Evolutionary conservation across 441 rosid genomes (phyloP), one percentile per base, ranked within the genome.

Genomic region (Biscutella laevigata): DNA sequence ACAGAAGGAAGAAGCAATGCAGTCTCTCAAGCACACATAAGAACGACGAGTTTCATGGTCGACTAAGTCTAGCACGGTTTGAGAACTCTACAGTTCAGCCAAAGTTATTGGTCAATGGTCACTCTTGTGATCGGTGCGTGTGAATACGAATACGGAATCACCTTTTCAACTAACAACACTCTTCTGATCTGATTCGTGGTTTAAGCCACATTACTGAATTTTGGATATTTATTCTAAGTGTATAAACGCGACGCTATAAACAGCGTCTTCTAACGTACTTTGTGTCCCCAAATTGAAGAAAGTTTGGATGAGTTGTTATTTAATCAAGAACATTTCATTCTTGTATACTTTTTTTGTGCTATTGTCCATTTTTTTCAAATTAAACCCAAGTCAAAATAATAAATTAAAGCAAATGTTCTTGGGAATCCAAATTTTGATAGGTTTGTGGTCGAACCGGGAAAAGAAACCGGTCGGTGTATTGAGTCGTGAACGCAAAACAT

Each of bases 1-100:
- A 76, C 47, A 71, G 60, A 52, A 72, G 89, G 75, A 81, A 71
- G 70, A 58, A 57, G 62, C 78, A 70, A 24, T 37, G 65, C 32
- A 39, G 35, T 24, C 12, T 62, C 20, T 54, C 59, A 38, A 53
- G 36, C 4, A 65, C 64, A 38, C 51, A 64, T 32, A 55, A 61
- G 19, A 43, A 51, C 9, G 38, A 66, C 3, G 71, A 59, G 51
- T 66, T 66, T 11, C 66, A 59, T 40, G 51, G 50, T 20, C 45
- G 66, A 30, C 52, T 66, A 53, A 46, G 41, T 34, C 39, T 46
- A 33, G 61, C 66, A 0, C 43, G 66, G 34, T 46, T 58, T 58
- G 5, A 12, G 4, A 3, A 59, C 4, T 38, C 56, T 32, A 43
- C 61, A 12, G 42, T 59, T 33, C 49, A 44, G 30, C 38, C 66